Evolutionary conservation across 169 alveolate species (phyloP).

Genomic region (Eimeria necatrix): DNA sequence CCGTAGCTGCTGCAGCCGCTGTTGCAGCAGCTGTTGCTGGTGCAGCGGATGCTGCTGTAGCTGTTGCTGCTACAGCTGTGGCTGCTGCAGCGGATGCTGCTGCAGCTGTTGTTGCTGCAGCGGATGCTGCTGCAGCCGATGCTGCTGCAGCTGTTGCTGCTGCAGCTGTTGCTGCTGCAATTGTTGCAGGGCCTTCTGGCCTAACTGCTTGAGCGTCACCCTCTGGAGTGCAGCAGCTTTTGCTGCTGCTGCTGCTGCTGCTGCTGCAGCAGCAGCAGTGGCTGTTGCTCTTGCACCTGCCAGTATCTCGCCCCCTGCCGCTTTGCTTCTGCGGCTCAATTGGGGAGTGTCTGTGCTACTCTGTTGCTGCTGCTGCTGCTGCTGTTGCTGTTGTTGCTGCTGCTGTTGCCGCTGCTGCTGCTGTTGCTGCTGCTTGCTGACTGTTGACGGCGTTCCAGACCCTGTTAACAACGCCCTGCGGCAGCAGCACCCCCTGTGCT

Average conservation of each 20-base stretch:
- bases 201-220: too few relatives aligned
- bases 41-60: not conserved
- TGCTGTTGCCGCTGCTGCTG: not conserved
- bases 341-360: too few relatives aligned
- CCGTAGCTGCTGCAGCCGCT: too few relatives aligned
- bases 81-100: not conserved
- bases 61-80: not conserved
- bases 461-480: not conserved
- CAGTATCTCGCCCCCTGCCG: too few relatives aligned
- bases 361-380: too few relatives aligned
- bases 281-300: too few relatives aligned
- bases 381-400: not conserved
- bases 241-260: too few relatives aligned
- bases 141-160: not conserved
- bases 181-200: not conserved
- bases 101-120: not conserved
- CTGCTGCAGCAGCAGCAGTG: too few relatives aligned
- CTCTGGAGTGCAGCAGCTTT: too few relatives aligned
- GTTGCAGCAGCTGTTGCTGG: not conserved
- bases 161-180: constrained; percentile 17
- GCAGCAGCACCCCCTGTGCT: not conserved
- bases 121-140: not conserved
- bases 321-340: too few relatives aligned
- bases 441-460: not conserved
- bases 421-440: constrained; percentile 1